Percentiles rank a stretch among this genome's conserved stretches.
These are phyloP conservation scores for Mollisiaceae sp. DNA, from an alignment of 2,329 filamentous ascomycete species.

Conservation along the genomic window DNA sequence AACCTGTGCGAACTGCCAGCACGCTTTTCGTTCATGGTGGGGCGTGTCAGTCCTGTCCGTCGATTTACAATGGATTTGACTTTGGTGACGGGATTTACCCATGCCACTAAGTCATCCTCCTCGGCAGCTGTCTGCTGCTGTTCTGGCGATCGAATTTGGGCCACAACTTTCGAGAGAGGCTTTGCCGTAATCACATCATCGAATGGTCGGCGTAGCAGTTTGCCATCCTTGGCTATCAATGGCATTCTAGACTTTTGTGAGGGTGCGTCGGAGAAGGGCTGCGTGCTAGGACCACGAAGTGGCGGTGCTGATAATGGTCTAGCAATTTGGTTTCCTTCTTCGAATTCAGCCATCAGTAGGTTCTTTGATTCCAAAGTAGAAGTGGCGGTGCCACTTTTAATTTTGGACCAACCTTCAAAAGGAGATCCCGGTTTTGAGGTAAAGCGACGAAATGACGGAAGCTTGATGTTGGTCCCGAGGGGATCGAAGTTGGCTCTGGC, in stretches of 20 bases:
- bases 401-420: slow-evolving; percentile 46
- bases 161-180: background rate
- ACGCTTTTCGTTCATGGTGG: slow-evolving; percentile 18
- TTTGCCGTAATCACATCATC: slow-evolving; percentile 38
- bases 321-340: background rate
- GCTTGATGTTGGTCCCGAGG: slow-evolving; percentile 33
- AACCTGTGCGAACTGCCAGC: background rate
- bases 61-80: slow-evolving; percentile 56
- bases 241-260: background rate
- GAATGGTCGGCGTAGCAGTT: slow-evolving; percentile 53
- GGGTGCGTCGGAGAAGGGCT: background rate
- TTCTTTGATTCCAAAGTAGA: background rate
- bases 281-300: background rate
- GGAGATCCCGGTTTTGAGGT: slow-evolving; percentile 36
- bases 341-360: background rate
- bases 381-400: slow-evolving; percentile 38
- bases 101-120: slow-evolving; percentile 50
- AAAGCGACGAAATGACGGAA: slow-evolving; percentile 34
- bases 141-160: background rate
- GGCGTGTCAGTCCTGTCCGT: slow-evolving; percentile 57
- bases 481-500: slow-evolving; percentile 17
- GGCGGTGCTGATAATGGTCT: slow-evolving; percentile 16
- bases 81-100: slow-evolving; percentile 67
- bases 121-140: slow-evolving; percentile 32
- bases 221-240: slow-evolving; percentile 49